Conservation (phyloP, 345 rosid species). For the Clausena lansium region DNA sequence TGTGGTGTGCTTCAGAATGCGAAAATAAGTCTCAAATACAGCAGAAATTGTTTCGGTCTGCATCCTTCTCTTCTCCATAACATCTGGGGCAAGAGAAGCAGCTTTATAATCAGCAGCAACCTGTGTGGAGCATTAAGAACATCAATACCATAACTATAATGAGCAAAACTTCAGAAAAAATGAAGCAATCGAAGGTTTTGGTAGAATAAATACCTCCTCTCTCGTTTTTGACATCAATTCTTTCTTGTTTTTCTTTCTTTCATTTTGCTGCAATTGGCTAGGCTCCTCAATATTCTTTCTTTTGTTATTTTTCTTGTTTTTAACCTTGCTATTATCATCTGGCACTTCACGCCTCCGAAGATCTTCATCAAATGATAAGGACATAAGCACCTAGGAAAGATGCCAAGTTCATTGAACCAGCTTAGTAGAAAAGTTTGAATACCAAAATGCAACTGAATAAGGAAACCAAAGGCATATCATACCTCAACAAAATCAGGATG, state of each 20-base stretch:
- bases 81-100: slow-evolving; percentile 60
- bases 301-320: slow-evolving; percentile 54
- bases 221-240: slow-evolving; percentile 66
- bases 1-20: slow-evolving; percentile 77
- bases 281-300: slow-evolving; percentile 57
- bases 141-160: not conserved
- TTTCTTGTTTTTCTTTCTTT: slow-evolving; percentile 66
- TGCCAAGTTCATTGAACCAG: not conserved
- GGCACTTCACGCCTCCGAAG: slow-evolving; percentile 45
- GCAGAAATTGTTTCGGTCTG: slow-evolving; percentile 82
- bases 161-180: slow-evolving; percentile 1
- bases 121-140: slow-evolving; percentile 33
- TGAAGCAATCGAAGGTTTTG: not conserved
- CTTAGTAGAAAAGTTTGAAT: not conserved
- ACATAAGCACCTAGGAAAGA: slow-evolving; percentile 64
- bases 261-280: slow-evolving; percentile 46
- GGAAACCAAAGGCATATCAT: slow-evolving; percentile 6
- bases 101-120: slow-evolving; percentile 84
- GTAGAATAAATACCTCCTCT: slow-evolving; percentile 57
- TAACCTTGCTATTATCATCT: slow-evolving; percentile 39
- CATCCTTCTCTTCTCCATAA: slow-evolving; percentile 60
- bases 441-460: not conserved
- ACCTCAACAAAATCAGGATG: slow-evolving; percentile 91
- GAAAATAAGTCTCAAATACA: slow-evolving; percentile 87
- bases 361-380: slow-evolving; percentile 80